Base-by-base conservation (phyloP, 768 basidiomycete species). In the Mycena rosella region DNA sequence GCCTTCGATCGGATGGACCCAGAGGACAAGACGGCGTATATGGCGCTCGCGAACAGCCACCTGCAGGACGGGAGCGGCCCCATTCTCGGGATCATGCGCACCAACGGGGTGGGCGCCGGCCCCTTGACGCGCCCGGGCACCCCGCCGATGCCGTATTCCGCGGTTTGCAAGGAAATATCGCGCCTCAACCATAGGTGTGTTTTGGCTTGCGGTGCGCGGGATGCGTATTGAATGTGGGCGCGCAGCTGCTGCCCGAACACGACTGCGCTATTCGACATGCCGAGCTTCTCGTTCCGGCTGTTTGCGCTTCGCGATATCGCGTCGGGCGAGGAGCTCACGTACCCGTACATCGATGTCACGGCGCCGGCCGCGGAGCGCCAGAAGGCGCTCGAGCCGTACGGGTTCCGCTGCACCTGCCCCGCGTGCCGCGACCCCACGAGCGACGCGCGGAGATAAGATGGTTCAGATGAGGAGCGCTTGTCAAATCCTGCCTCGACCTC, bases 171-270 rank as follows among this genome's bases (percentile, higher is more conserved):
- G 20, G 64, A 71, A 14, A 72, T 78, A 55, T 78, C 79, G 20
- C 77, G 80, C 32, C 71, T 81, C 30, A 83, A 81, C 60, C 81
- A 82, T 60, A 82, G 81, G 81, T 80, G 24, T 18, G 59, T 34
- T 14, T 44, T 34, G n/a, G 11, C n/a, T 26, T 49, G 17, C 15
- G n/a, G n/a, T n/a, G n/a, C n/a, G n/a, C n/a, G n/a, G n/a, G n/a
- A n/a, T n/a, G n/a, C n/a, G 22, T 26, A 32, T 30, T 18, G n/a
- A 5, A 52, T 30, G n/a, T n/a, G 53, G 44, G 68, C 26, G 5
- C 53, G 22, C 49, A 78, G 77, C 63, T 77, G 74, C 58, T 52
- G 40, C 38, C 76, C 74, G 7, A 80, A 76, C 60, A 65, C 71
- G 1, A 11, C 20, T 2, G 15, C 60, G n/a, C 32, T 60, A 34